Evolutionary conservation across 2,329 filamentous ascomycete species (phyloP), one percentile per base, ranked within the genome.

Genomic region (Colletotrichum sojae): DNA sequence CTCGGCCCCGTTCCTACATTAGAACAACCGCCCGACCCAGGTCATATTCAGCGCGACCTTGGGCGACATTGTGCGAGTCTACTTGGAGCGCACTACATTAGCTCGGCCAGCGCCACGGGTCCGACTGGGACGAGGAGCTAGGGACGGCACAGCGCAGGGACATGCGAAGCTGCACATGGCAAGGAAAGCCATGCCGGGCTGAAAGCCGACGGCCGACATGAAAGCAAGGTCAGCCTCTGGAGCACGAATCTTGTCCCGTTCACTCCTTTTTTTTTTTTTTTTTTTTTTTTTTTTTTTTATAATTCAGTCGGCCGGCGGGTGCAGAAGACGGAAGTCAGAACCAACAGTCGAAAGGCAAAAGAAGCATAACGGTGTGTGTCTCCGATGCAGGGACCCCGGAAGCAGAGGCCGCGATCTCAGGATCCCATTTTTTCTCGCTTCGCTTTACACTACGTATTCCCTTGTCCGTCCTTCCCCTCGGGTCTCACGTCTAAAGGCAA

Each of bases 1-100:
- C 36, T 60, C 46, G 49, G 43, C 66, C 66, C 66, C 66, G 66
- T 69, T 69, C 66, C 62, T 66, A 66, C 66, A 69, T 69, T 66
- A 65, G 51, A 66, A 18, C 51, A 66, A 39, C 66, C 55, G 49
- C 62, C 36, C 55, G 54, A 56, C 51, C 51, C 64, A 67, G 48
- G 59, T 58, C 31, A 22, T 67, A 27, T 45, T 13, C 51, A 49
- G 8, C 55, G 55, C 57, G 49, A 49, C 49, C 20, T 43, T 58
- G 8, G 48, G 55, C 57, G 49, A 49, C 49, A 16, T 43, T 58
- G 53, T 20, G 52, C 60, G 31, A 54, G 46, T 54, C 16, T 36
- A 9, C 20, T 13, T 39, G 6, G 36, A n/a, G 36, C 52, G 45
- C 52, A 27, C 36, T 59, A 55, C 62, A 60, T 56, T 69, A 69